Evolutionary conservation across 2,329 filamentous ascomycete genomes (phyloP).

Genomic region (Monilinia laxa): DNA sequence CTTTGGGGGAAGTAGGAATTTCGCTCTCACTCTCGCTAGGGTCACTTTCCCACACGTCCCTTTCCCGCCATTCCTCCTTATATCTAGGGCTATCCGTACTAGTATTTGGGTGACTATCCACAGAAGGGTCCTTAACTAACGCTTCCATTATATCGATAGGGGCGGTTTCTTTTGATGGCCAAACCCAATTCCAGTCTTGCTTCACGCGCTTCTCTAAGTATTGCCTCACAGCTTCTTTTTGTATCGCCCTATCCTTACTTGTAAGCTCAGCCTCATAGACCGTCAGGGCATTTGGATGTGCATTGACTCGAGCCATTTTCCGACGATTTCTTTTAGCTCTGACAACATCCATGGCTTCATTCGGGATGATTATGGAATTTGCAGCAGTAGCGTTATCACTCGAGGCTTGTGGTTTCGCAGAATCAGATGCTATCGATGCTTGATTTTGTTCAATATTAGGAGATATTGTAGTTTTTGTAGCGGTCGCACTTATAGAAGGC

Average conservation of each 20-base stretch:
- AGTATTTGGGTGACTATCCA: not conserved
- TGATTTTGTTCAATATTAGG: constrained; percentile 18
- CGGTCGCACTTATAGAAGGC: constrained; percentile 18
- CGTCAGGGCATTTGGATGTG: constrained; percentile 43
- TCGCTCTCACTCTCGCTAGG: constrained; percentile 36
- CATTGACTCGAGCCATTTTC: constrained; percentile 31
- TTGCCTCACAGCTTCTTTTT: constrained; percentile 61
- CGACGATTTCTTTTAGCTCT: constrained; percentile 28
- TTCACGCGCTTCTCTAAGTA: constrained; percentile 55
- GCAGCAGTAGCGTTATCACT: constrained; percentile 23
- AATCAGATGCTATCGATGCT: constrained; percentile 17
- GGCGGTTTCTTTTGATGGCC: constrained; percentile 45
- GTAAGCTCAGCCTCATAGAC: constrained; percentile 58
- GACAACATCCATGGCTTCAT: constrained; percentile 35
- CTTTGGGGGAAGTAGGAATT: constrained; percentile 25
- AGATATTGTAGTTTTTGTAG: constrained; percentile 18
- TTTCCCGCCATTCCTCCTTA: constrained; percentile 36
- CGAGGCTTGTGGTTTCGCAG: constrained; percentile 22
- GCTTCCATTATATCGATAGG: constrained; percentile 19
- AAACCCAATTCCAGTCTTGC: constrained; percentile 60
- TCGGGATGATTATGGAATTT: constrained; percentile 7
- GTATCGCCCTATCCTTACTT: constrained; percentile 60
- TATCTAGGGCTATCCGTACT: not conserved
- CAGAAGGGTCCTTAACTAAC: constrained; percentile 1
- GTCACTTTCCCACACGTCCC: constrained; percentile 41